Conservation (phyloP, 2,329 filamentous ascomycete species). For the Scedosporium apiospermum region DNA sequence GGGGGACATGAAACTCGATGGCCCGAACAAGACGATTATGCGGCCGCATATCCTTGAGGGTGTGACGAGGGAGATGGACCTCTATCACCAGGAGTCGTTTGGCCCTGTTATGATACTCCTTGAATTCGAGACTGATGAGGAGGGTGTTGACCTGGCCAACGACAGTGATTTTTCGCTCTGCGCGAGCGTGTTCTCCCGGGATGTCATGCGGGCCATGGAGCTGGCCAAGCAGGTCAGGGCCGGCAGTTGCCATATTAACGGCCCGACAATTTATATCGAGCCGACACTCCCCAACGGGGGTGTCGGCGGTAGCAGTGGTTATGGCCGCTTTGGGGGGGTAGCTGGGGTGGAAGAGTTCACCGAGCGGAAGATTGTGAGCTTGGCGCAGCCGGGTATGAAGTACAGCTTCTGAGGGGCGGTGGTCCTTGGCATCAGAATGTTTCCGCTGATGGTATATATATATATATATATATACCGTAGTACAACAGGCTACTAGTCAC, state of each 20-base stretch:
- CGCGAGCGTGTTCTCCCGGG: constrained; percentile 54
- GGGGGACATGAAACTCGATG: constrained; percentile 29
- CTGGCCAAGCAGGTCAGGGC: constrained; percentile 45
- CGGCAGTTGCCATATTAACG: constrained; percentile 38
- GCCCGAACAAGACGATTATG: constrained; percentile 33
- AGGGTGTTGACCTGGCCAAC: constrained; percentile 56
- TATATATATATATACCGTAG: no score
- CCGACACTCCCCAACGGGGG: constrained; percentile 30
- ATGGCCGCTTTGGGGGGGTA: constrained; percentile 29
- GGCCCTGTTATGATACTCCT: constrained; percentile 54
- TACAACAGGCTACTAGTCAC: no score
- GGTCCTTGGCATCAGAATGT: no score
- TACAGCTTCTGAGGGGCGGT: constrained; percentile 11
- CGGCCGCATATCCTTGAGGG: constrained; percentile 50
- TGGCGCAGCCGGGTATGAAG: constrained; percentile 16
- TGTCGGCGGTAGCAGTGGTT: constrained; percentile 30
- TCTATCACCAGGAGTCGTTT: constrained; percentile 58
- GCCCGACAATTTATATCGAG: constrained; percentile 33
- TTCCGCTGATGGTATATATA: no score
- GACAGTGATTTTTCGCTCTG: constrained; percentile 61
- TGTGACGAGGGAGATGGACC: constrained; percentile 55
- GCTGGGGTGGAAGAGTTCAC: constrained; percentile 25
- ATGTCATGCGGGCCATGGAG: constrained; percentile 42
- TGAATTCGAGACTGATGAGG: constrained; percentile 49
- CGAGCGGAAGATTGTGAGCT: constrained; percentile 24